These are phyloP conservation scores for Cryphonectria nitschkei DNA, from an alignment of 2,329 filamentous ascomycete species.

Conservation along the genomic window DNA sequence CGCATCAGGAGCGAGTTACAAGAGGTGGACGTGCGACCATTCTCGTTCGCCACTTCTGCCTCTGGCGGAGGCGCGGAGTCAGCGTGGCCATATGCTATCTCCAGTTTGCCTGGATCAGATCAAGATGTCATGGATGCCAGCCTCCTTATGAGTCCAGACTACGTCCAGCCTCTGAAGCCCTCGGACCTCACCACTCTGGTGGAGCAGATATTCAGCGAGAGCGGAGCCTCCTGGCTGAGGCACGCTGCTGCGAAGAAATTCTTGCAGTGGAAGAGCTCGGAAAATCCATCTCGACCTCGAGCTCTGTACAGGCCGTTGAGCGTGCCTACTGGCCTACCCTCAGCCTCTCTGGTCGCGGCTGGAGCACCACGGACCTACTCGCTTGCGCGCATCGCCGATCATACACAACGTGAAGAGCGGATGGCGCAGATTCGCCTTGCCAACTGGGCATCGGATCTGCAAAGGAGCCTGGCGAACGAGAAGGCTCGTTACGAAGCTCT, in stretches of 20 bases:
- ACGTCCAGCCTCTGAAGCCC: constrained; percentile 75
- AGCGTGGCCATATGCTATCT: constrained; percentile 71
- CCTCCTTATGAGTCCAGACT: constrained; percentile 89
- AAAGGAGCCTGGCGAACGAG: constrained; percentile 75
- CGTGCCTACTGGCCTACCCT: constrained; percentile 28
- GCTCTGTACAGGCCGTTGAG: constrained; percentile 43
- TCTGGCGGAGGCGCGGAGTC: constrained; percentile 33
- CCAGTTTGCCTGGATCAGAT: constrained; percentile 72
- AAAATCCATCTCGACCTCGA: constrained; percentile 36
- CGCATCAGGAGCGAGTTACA: constrained; percentile 60
- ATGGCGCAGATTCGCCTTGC: constrained; percentile 65
- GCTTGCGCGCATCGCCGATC: constrained; percentile 60
- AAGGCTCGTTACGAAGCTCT: constrained; percentile 69
- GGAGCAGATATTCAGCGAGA: constrained; percentile 74
- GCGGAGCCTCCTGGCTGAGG: constrained; percentile 79
- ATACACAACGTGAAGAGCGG: constrained; percentile 40
- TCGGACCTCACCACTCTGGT: constrained; percentile 76
- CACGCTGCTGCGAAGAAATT: constrained; percentile 84
- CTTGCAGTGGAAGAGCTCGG: constrained; percentile 65
- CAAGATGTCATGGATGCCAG: constrained; percentile 89
- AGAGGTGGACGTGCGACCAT: constrained; percentile 62
- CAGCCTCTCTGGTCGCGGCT: constrained; percentile 18
- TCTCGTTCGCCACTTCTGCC: constrained; percentile 62
- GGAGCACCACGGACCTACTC: constrained; percentile 53
- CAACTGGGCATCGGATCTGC: constrained; percentile 81